These are phyloP conservation scores for Sedum album DNA, from an alignment of 164 flowering plant species.

Conservation along the genomic window DNA sequence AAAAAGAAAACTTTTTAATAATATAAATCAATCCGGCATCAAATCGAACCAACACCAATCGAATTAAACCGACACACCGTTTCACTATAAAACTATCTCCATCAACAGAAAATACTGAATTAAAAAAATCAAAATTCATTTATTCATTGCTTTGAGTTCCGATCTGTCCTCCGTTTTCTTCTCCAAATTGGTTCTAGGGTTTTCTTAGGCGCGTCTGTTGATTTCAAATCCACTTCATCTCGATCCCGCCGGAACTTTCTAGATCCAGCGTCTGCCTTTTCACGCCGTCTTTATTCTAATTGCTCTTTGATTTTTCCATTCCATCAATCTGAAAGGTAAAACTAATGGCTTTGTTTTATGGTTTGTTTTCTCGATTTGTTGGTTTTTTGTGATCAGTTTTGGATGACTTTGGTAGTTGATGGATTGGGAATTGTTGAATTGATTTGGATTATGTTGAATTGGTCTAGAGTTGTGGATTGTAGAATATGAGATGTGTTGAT, in stretches of 20 bases:
- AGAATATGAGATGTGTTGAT: background rate
- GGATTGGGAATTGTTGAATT: background rate
- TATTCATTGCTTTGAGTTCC: background rate
- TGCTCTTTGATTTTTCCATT: background rate
- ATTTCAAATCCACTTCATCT: background rate
- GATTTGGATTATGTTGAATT: background rate
- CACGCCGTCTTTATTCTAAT: background rate
- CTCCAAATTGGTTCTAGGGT: conserved; percentile 23
- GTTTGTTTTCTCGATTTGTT: background rate
- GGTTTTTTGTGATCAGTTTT: background rate
- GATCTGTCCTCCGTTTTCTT: conserved; percentile 5
- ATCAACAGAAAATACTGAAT: background rate
- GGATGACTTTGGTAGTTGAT: background rate
- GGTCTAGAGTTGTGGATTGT: background rate
- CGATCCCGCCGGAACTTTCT: background rate
- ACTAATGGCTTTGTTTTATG: background rate
- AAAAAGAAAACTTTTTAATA: no score
- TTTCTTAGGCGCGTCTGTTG: conserved; percentile 11
- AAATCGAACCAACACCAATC: background rate
- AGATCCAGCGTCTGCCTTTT: background rate
- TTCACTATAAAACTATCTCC: background rate
- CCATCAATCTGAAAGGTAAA: background rate
- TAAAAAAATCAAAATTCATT: background rate
- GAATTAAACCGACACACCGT: background rate
- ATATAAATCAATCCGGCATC: no score